Evolutionary conservation across 2,329 filamentous ascomycete genomes (phyloP), one percentile per base, ranked within the genome.

Genomic region (Akanthomyces lecanii): DNA sequence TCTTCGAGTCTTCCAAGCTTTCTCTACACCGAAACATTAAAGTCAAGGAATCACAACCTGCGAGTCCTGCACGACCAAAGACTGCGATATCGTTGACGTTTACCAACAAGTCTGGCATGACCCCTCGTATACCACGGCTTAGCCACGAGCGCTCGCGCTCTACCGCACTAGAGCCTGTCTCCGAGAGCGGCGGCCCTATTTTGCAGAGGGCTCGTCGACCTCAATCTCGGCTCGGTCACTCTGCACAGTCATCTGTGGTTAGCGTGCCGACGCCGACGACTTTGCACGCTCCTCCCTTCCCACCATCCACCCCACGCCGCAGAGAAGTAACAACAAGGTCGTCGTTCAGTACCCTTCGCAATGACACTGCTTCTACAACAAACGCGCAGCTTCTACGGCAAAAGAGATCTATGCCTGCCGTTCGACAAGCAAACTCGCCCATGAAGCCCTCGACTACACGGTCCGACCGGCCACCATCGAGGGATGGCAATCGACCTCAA

Each of bases 1-100:
- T 91, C 18, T 92, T 98, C 70, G 87, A 92, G 70, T 85, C 89
- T 2, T 86, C 83, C 63, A 97, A 94, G 74, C 82, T 92, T 50
- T 94, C 89, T 0, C 80, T 97, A 21, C 95, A 98, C 74, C 92
- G 91, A 66, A 97, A 99, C 73, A 85, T 99, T 67, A 93, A 94
- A 73, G 83, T 96, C 70, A 97, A 96, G 76, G 85, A 88, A 67
- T 79, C 85, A 65, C 82, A 86, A 60, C 82, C 87, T 23, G 78
- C 83, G 16, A 93, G 91, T 67, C 89, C 92, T 53, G 83, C 84
- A 25, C 85, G 90, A 65, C 85, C 85, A 23, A 89, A 88, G 72
- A 86, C 91, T 21, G 88, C 91, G 12, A 89, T 95, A 33, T 94
- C 93, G 14, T 81, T 98, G 65, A 97, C 92, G 7, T 98, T 98